A percentile compares a stretch with the other conserved stretches of the same genome.
phyloP scores from a whole-genome alignment of 306 rosid genomes.

The Cicer cuneatum region DNA sequence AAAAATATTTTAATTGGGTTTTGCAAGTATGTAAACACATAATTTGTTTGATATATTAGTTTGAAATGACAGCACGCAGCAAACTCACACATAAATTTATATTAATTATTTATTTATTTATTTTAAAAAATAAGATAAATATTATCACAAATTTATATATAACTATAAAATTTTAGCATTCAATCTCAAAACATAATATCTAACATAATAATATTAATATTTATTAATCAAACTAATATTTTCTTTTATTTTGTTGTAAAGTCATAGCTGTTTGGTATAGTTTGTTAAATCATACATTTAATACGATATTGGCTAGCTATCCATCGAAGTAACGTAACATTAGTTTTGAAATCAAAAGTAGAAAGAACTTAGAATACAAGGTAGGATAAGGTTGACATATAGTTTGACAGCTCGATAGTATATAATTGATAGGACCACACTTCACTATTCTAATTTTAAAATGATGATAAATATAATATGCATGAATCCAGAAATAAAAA shows the following conservation, averaged over 20 bases:
- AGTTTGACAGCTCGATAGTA: not conserved
- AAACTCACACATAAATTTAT: too few relatives aligned
- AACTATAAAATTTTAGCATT: too few relatives aligned
- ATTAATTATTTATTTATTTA: too few relatives aligned
- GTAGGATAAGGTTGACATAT: not conserved
- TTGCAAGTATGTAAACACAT: too few relatives aligned
- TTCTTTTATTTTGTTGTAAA: conserved; percentile 31
- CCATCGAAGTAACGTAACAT: not conserved
- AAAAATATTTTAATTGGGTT: too few relatives aligned
- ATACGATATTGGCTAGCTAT: conserved; percentile 20
- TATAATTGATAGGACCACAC: conserved; percentile 8
- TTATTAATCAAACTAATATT: too few relatives aligned
- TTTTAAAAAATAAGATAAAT: too few relatives aligned
- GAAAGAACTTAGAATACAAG: not conserved
- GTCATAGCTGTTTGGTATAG: conserved; percentile 36
- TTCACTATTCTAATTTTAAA: not conserved
- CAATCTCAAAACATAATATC: too few relatives aligned
- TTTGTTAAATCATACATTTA: not conserved
- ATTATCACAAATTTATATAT: too few relatives aligned
- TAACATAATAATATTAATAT: too few relatives aligned
- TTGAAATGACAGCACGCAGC: too few relatives aligned
- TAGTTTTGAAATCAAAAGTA: not conserved
- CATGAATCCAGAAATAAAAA: not conserved
- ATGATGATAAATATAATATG: not conserved
- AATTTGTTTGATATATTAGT: not conserved